These are phyloP conservation scores for Dictyostelium firmibasis DNA, from an alignment of 78 protist genomes.

Conservation along the genomic window DNA sequence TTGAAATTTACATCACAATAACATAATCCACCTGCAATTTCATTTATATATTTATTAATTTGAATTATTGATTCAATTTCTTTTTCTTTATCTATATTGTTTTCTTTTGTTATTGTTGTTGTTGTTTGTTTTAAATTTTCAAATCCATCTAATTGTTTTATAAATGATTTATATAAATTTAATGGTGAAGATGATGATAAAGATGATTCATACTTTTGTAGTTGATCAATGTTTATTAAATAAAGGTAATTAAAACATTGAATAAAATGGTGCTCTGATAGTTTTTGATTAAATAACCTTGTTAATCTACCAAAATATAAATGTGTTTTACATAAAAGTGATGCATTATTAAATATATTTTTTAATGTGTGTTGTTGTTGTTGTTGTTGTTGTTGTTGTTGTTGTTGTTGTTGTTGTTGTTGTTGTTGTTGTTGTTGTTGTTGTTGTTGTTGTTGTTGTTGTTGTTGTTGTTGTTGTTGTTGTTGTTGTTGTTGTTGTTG, in stretches of 20 bases:
- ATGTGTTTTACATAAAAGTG: constrained; percentile 49
- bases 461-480: too few species aligned
- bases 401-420: not conserved
- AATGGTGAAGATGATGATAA: not conserved
- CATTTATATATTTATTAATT: constrained; percentile 14
- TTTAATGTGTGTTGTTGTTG: not conserved
- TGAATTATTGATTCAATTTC: not conserved
- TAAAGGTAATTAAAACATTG: not conserved
- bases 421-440: not conserved
- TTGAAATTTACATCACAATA: not conserved
- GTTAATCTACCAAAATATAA: constrained; percentile 48
- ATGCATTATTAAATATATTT: not conserved
- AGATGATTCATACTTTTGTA: not conserved
- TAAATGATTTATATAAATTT: not conserved
- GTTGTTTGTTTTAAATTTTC: not conserved
- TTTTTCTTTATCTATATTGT: not conserved
- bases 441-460: not conserved
- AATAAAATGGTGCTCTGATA: constrained; percentile 23
- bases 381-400: not conserved
- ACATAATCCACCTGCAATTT: constrained; percentile 56
- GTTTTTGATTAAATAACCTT: constrained; percentile 18
- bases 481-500: not conserved
- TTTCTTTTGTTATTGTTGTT: not conserved
- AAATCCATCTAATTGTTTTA: not conserved
- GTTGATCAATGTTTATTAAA: not conserved